phyloP scores from a whole-genome alignment of 768 basidiomycete species.

The Suillus decipiens region DNA sequence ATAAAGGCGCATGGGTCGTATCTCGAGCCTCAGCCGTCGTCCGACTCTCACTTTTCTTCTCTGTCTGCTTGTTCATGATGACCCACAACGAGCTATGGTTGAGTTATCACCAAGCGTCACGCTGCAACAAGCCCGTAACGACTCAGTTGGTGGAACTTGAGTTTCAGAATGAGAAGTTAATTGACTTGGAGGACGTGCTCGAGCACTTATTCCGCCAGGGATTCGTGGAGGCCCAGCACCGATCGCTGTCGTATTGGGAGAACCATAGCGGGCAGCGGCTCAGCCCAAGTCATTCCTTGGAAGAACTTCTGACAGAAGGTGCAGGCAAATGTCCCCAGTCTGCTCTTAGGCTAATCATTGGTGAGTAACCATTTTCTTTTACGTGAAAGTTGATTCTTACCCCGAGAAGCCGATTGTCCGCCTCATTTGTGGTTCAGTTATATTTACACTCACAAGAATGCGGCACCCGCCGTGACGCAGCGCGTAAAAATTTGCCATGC shows the following conservation, averaged over 20 bases:
- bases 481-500: slow-evolving; percentile 40
- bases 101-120: slow-evolving; percentile 49
- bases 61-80: slow-evolving; percentile 22
- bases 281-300: slow-evolving; percentile 36
- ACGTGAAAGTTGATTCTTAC: background rate
- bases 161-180: slow-evolving; percentile 40
- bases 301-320: slow-evolving; percentile 39
- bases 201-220: slow-evolving; percentile 48
- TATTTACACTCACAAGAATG: slow-evolving; percentile 37
- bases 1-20: slow-evolving; percentile 14
- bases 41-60: slow-evolving; percentile 7
- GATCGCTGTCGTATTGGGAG: slow-evolving; percentile 48
- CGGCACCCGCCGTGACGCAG: slow-evolving; percentile 39
- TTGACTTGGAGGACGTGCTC: slow-evolving; percentile 50
- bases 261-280: slow-evolving; percentile 39
- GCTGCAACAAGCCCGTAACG: slow-evolving; percentile 40
- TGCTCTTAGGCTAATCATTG: slow-evolving; percentile 48
- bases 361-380: slow-evolving; percentile 28
- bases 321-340: slow-evolving; percentile 44
- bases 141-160: slow-evolving; percentile 51
- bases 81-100: slow-evolving; percentile 46
- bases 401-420: slow-evolving; percentile 39
- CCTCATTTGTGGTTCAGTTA: slow-evolving; percentile 48
- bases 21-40: background rate
- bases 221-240: slow-evolving; percentile 45